These are phyloP conservation scores for Paecilomyces formosus DNA, from an alignment of 2,329 filamentous ascomycete species.

Conservation along the genomic window DNA sequence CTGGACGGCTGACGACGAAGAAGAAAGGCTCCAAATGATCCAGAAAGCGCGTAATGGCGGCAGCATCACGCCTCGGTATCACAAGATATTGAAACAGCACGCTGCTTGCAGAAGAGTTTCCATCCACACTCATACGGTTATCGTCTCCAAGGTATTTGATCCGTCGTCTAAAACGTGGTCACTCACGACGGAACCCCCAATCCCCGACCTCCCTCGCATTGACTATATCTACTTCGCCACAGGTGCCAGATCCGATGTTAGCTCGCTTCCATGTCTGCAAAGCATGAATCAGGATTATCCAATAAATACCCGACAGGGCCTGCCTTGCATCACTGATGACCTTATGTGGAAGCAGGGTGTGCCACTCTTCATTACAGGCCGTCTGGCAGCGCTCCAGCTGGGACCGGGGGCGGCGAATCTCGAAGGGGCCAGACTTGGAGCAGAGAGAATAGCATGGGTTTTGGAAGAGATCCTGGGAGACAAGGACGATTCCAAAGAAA, in stretches of 20 bases:
- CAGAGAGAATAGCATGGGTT: slow-evolving; percentile 66
- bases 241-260: slow-evolving; percentile 58
- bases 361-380: slow-evolving; percentile 64
- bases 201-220: slow-evolving; percentile 40
- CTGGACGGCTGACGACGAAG: slow-evolving; percentile 66
- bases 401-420: slow-evolving; percentile 68
- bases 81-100: slow-evolving; percentile 59
- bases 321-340: slow-evolving; percentile 69
- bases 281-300: slow-evolving; percentile 54
- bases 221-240: slow-evolving; percentile 73
- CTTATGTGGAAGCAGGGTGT: slow-evolving; percentile 68
- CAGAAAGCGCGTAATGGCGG: slow-evolving; percentile 62
- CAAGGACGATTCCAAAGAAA: slow-evolving; percentile 10
- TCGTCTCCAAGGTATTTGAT: slow-evolving; percentile 48
- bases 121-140: slow-evolving; percentile 51
- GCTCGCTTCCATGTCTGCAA: slow-evolving; percentile 53
- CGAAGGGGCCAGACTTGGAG: slow-evolving; percentile 64
- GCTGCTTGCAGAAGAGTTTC: slow-evolving; percentile 44
- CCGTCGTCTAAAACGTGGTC: slow-evolving; percentile 40
- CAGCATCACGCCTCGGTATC: slow-evolving; percentile 64
- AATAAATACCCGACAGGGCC: slow-evolving; percentile 54
- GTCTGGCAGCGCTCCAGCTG: slow-evolving; percentile 59
- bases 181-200: slow-evolving; percentile 47
- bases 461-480: slow-evolving; percentile 51
- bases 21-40: slow-evolving; percentile 60